Base-by-base conservation (phyloP, 768 basidiomycete genomes). In the Hericium alpestre region DNA sequence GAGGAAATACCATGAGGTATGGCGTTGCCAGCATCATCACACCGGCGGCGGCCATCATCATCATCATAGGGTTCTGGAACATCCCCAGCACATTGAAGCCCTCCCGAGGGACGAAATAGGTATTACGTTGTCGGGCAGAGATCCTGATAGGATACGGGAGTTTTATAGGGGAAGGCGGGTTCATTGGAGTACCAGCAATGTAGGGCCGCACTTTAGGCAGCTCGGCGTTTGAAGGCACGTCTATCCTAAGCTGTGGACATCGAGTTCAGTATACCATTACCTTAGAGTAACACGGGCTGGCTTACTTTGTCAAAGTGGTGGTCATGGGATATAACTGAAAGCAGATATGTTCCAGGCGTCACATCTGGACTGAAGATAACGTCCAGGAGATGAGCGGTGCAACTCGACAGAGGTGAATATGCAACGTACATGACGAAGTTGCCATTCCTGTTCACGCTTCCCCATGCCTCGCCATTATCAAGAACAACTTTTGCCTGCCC, bases 61-160 rank as follows among this genome's bases (percentile, higher is more conserved):
- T 70, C 76, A 87, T 86, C 89, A 92, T 90, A 7, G 89, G 89
- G 65, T 82, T 92, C 57, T 84, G 80, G 64, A 92, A 73, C 86
- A 92, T 90, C 54, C 74, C 80, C 56, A 86, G 55, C 22, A 89
- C 60, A 67, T 86, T 86, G 76, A 92, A 92, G 16, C 82, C 80
- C 67, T 90, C 79, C 37, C 67, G 79, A 23, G 86, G 82, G 27
- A 82, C 73, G 66, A 87, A 90, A 68, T 85, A 92, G 52, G 65
- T 72, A 64, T 81, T 74, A 66, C 76, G 81, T 56, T 76, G 73
- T 55, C 78, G 79, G 4, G 86, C 75, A 1, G 70, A 65, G 51
- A 92, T 66, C 10, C 70, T 67, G 51, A 90, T 72, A 0, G 87
- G 88, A 65, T 88, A 80, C 4, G 80, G 72, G 10, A 90, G 74